Evolutionary conservation across 2,329 filamentous ascomycete genomes (phyloP), one percentile per base, ranked within the genome.

Genomic region (Aspergillus novofumigatus): DNA sequence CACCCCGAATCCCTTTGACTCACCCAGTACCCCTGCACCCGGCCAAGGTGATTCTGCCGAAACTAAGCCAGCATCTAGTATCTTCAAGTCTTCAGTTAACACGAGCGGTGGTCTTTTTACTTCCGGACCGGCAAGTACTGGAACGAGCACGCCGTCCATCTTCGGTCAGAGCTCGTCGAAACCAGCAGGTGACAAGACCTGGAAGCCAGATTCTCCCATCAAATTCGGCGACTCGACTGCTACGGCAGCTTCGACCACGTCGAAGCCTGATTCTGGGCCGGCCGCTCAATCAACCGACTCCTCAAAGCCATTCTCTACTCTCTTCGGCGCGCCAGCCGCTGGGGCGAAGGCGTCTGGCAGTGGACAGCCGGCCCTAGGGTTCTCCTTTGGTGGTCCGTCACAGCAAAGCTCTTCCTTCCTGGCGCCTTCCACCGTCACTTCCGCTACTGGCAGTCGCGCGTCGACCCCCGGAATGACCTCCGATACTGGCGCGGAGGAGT

Each of bases 391-490:
- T n/a, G 70, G 67, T 26, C 72, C 63, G 5, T 59, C 62, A 7
- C 64, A 63, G 20, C 55, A 57, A 35, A n/a, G 59, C 6, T 53
- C 61, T 8, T 68, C 62, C 57, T 56, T 62, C 55, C 64, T 66
- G 52, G 65, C 65, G 17, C 69, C 69, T 1, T 72, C 75, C 6
- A 68, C 62, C 5, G 53, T 64, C 25, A 75, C 67, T 9, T 73
- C 76, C n/a, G 72, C 65, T 7, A 65, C 70, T 38, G 69, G 72
- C 20, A 80, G 77, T 23, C 75, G 77, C 28, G 72, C 75, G 23
- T 77, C 78, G 4, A 80, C 78, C 2, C 79, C 79, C 9, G 77
- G 76, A n/a, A 63, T 72, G 35, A 77, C 77, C 3, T 78, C 77
- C 44, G 77, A 78, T 51, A 73, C 72, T 23, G 74, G 70, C 29